These are phyloP conservation scores for Periconia digitata DNA, from an alignment of 2,329 filamentous ascomycete genomes.

Conservation along the genomic window DNA sequence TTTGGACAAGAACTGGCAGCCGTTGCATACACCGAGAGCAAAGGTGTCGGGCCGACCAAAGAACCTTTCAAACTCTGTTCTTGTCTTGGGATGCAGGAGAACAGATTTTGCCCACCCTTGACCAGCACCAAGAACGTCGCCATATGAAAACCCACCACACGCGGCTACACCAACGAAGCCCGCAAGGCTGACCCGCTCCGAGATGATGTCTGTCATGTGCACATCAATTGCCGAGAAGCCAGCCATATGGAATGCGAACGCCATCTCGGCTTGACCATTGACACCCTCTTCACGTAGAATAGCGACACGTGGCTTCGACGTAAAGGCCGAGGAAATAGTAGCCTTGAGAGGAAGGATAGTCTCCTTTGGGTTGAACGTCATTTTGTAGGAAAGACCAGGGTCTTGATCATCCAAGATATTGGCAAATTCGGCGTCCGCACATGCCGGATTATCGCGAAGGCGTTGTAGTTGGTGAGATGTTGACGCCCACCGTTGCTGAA, in stretches of 20 bases:
- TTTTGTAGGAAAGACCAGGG: slow-evolving; percentile 80
- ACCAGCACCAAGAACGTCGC: slow-evolving; percentile 89
- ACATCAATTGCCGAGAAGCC: slow-evolving; percentile 92
- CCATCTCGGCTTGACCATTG: slow-evolving; percentile 97
- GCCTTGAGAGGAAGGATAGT: slow-evolving; percentile 70
- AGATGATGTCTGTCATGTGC: slow-evolving; percentile 91
- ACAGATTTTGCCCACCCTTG: slow-evolving; percentile 96
- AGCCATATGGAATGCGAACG: slow-evolving; percentile 88
- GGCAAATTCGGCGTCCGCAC: slow-evolving; percentile 80
- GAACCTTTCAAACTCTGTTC: slow-evolving; percentile 79
- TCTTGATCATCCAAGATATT: slow-evolving; percentile 74
- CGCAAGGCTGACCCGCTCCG: slow-evolving; percentile 74
- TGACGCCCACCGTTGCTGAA: slow-evolving; percentile 85
- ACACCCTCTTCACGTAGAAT: slow-evolving; percentile 95
- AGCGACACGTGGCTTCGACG: slow-evolving; percentile 73
- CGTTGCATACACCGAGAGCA: slow-evolving; percentile 92
- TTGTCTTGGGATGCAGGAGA: slow-evolving; percentile 74
- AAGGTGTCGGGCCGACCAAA: slow-evolving; percentile 90
- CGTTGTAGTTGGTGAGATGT: slow-evolving; percentile 92
- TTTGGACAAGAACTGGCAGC: slow-evolving; percentile 90
- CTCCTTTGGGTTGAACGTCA: slow-evolving; percentile 79
- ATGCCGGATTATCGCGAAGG: slow-evolving; percentile 82
- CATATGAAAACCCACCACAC: slow-evolving; percentile 97
- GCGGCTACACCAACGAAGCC: slow-evolving; percentile 87
- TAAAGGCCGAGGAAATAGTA: slow-evolving; percentile 62